Base-by-base conservation (phyloP, 306 rosid species). In the Vachellia pachyceras region DNA sequence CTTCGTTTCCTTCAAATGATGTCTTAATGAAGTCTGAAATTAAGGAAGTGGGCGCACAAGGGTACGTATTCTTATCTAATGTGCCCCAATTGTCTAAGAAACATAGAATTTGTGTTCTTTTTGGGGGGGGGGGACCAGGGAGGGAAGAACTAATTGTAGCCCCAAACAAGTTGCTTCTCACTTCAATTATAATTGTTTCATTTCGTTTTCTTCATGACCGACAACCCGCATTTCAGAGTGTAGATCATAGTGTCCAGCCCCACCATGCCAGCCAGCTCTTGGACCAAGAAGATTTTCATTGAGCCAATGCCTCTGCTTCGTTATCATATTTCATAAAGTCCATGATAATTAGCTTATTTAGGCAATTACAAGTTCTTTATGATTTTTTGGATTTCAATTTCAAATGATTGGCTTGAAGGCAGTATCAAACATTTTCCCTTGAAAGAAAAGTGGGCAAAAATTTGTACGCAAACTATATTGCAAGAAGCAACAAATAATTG, bases 61-160 rank as follows among this genome's bases (percentile, higher is more conserved):
- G 61, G 69, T 44, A 42, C 15, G 46, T 33, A 70, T 41, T 81
- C 52, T 15, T 55, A 46, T 20, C 50, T 47, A 18, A 4, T 46
- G 10, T 46, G 1, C 47, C 23, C 46, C 52, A 18, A n/a, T 46
- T 12, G 22, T 64, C 47, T 5, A 18, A 23, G 54, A 76, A 64
- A 18, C 65, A 52, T 14, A 13, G 75, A 73, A 49, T 45, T 68
- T 7, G 50, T 70, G 65, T 79, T 70, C n/a, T n/a, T n/a, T n/a
- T n/a, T n/a, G n/a, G n/a, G n/a, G n/a, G n/a, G 14, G 76, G 84
- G 87, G 87, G 84, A 72, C 80, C 84, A 76, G 1, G 6, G 55
- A 41, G 55, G 52, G 52, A 79, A 75, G 71, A 70, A 63, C 82
- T 66, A 60, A 35, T 78, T 69, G 78, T 85, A 78, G 15, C 75